Base-by-base conservation (phyloP, 345 rosid genomes). In the Rhizophora apiculata region DNA sequence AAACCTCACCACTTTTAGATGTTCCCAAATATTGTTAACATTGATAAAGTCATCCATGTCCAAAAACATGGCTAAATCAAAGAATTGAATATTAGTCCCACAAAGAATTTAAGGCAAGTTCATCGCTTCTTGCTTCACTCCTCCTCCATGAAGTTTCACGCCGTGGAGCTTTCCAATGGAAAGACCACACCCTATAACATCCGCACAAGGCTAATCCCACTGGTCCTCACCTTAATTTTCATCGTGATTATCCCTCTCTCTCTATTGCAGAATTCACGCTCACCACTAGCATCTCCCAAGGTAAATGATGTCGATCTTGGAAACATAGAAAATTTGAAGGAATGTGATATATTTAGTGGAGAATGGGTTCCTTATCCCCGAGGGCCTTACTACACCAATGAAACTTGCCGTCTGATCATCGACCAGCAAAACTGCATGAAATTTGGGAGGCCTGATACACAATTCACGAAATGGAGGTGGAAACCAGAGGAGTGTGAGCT, bases 381-480 rank as follows among this genome's bases (percentile, higher is more conserved):
- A 8, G 79, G 68, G 4, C 86, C 80, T 62, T 78, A 76, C 60
- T 83, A 83, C 67, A 83, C 79, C 3, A 76, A 68, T 65, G 67
- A 60, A 58, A 78, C 79, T 8, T 78, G 86, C 60, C 68, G 46
- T 24, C 65, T 73, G 30, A 80, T 80, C 32, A 68, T 75, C 55
- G 82, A 78, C 46, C 84, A 81, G 55, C 84, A 83, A 24, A 78
- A 83, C 55, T 83, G 84, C 75, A 60, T 78, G 73, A 80, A 80
- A 59, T 75, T 62, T 62, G 84, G 82, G 15, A 62, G 86, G 54
- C 79, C 79, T 26, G 86, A 83, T 57, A 73, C 76, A 36, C 75
- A 71, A 65, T 78, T 72, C 74, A 64, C 76, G 83, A 73, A 72
- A 56, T 81, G 87, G 87, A 73, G 83, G 67, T 81, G 84, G 87